Base-by-base conservation (phyloP, 305 asterid genomes). In the Nicotiana rustica region DNA sequence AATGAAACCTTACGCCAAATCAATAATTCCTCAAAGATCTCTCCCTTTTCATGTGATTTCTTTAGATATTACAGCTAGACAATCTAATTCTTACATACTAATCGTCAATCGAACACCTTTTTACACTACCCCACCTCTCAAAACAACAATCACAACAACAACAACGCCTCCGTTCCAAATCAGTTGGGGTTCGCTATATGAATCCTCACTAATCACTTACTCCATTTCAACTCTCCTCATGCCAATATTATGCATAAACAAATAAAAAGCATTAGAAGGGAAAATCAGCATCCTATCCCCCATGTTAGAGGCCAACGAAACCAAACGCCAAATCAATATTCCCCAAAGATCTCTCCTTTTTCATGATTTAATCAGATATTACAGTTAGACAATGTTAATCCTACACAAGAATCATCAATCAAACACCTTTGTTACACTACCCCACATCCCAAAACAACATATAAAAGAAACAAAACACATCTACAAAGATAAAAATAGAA, bases 351-450 rank as follows among this genome's bases (percentile, higher is more conserved):
- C 61, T 21, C 61, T 2, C 60, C 38, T 47, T 71, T 47, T 47
- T 71, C 38, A 13, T 12, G 38, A 71, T 21, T 2, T 52, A 4
- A 13, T 19, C 49, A 13, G 0, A 71, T 13, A 66, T 14, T 31
- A 69, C 55, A 67, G 15, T 21, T 67, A 17, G 14, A 67, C 52
- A 67, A 67, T 17, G 55, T n/a, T 7, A 35, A 67, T 1, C 17
- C 2, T 14, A 66, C 13, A 14, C 12, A 38, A 1, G 0, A 38
- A 41, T 5, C 59, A 41, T 70, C 60, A 44, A 44, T 10, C 78
- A 70, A 70, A 70, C 60, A 70, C 60, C 19, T 19, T 70, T 71
- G 5, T 5, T 70, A 70, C n/a, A 19, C 41, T 12, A 73, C 62
- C 41, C 21, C 21, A 47, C 29, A 21, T 73, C 41, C 44, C 62